Evolutionary conservation across 208 protist species (phyloP), one percentile per base, ranked within the genome.

Genomic region (Trypanosoma cruzi): DNA sequence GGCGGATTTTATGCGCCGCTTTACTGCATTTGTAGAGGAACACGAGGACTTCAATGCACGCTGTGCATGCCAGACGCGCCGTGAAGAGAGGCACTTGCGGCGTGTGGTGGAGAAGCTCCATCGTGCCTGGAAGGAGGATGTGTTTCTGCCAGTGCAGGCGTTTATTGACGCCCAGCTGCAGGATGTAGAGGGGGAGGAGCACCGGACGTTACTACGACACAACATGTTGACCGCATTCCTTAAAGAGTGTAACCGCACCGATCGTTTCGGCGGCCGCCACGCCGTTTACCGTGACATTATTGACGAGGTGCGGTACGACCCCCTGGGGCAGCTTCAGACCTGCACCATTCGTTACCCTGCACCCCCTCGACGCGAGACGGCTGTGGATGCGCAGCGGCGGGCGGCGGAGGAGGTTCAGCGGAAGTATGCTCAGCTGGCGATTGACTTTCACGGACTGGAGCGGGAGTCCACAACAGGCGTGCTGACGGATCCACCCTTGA

Each of bases 121-220:
- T n/a, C 68, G 69, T 8, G 24, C 49, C 40, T 79, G 73, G 65
- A 73, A 75, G 64, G n/a, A 40, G 4, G 58, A 67, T 6, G 64
- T 80, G 48, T 60, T 73, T 58, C 69, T 68, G 34, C 79, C 79
- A 3, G 66, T 69, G 7, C 73, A 80, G 37, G 22, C 10, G 28
- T 44, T 53, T 44, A 73, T 80, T 34, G 64, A 68, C 18, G 49
- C 24, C 3, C 42, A 77, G 50, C 36, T 82, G 31, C 49, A 60
- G 20, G 57, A 62, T 50, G 40, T 40, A 11, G 13, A 4, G 14
- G 10, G 10, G 14, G 18, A 57, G 13, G 34, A n/a, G 10, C 4
- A 22, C 29, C 67, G 67, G 31, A 16, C 24, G 1, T 22, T 1
- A 11, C 1, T 59, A 44, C 37, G 67, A 56, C 57, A 68, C 1